Percentiles rank a stretch among this genome's conserved stretches.
phyloP scores from a whole-genome alignment of 441 rosid species.

The Dalechampia spathulata region DNA sequence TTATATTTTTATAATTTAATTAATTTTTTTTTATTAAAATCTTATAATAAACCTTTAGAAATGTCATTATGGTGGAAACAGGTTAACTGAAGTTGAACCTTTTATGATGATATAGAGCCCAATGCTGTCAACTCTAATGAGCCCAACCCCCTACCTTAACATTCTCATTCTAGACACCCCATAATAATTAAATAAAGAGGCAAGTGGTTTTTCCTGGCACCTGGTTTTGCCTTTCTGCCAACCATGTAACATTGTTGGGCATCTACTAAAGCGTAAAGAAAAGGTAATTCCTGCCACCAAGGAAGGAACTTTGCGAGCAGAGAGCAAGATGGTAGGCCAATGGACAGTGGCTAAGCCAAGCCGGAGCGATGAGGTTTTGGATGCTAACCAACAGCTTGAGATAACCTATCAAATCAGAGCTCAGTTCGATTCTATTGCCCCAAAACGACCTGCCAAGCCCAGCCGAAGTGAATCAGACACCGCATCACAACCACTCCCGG shows the following conservation, averaged over 20 bases:
- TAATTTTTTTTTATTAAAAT: too few relatives aligned
- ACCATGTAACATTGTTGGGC: background rate
- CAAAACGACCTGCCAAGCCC: constrained; percentile 57
- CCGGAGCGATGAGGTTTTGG: constrained; percentile 64
- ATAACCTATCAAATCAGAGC: constrained; percentile 42
- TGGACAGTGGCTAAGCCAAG: constrained; percentile 49
- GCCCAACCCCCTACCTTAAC: too few relatives aligned
- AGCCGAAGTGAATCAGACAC: constrained; percentile 50
- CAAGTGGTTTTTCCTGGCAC: background rate
- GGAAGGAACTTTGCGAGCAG: background rate
- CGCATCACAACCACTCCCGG: constrained; percentile 2
- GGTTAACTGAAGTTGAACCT: too few relatives aligned
- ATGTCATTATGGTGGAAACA: too few relatives aligned
- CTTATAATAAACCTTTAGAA: too few relatives aligned
- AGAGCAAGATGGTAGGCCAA: constrained; percentile 16
- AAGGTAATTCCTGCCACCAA: background rate
- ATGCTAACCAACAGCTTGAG: constrained; percentile 36
- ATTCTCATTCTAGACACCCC: too few relatives aligned
- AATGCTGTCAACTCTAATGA: too few relatives aligned
- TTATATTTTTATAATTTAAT: too few relatives aligned
- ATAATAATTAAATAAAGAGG: too few relatives aligned
- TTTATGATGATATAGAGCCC: too few relatives aligned
- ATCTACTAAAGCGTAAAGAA: background rate
- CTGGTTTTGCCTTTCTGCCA: background rate
- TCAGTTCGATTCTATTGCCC: constrained; percentile 51